Base-by-base conservation (phyloP, 768 basidiomycete species). In the Cystoderma amianthinum region DNA sequence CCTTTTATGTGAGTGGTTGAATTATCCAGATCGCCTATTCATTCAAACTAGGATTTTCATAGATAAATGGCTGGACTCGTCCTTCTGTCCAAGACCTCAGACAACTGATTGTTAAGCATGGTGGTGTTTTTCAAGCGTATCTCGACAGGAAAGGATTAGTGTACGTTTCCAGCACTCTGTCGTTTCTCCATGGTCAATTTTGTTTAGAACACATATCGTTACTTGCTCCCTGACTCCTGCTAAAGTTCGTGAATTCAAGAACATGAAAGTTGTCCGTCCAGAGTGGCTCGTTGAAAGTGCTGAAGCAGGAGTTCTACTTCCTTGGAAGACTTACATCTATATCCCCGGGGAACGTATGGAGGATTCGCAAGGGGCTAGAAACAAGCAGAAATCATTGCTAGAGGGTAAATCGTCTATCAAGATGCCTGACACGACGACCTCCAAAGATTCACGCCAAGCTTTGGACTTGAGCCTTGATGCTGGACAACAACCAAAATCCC, bases 51-150 rank as follows among this genome's bases (percentile, higher is more conserved):
- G 17, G 38, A 51, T 3, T 40, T 21, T 10, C 30, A 20, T 37
- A 94, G 92, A 82, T 94, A 38, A 96, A 97, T 53, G 94, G 94
- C 0, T 86, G 78, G 67, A 95, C 92, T 1, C 70, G 76, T 25
- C 90, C 93, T 5, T 87, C 94, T 15, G 76, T 91, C 16, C 89
- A 93, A 55, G 89, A 85, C 36, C 59, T 98, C 0, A 72, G 90
- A 5, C 69, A 81, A 48, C 69, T 97, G 37, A 82, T 98, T 28
- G 61, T 95, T 2, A 71, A 76, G 35, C 76, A 95, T 51, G 95
- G 93, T 4, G 95, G 94, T 2, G 62, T 72, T 7, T 94, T 82
- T 47, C 85, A 85, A 19, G 77, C 91, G 0, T 95, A 93, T 59
- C 71, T 96, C 16, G 85, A 85, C 61, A 78, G 73, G 63, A 85